Evolutionary conservation across 2,329 filamentous ascomycete genomes (phyloP), one percentile per base, ranked within the genome.

Genomic region (Claviceps sp.): DNA sequence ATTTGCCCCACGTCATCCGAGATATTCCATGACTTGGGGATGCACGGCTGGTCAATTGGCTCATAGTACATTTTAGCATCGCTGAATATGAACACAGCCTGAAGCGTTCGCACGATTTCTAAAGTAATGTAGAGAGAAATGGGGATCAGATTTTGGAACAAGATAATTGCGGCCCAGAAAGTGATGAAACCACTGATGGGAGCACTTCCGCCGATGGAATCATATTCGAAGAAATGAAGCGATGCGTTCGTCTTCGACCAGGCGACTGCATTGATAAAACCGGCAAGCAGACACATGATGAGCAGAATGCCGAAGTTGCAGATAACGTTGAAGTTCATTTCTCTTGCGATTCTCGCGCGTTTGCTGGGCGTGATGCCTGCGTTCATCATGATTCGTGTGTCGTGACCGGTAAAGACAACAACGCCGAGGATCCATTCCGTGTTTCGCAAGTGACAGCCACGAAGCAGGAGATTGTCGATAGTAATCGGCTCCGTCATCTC

Each of bases 351-450:
- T 59, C 88, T 83, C 40, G 93, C 82, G 56, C 91, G 86, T 73
- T 98, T 98, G 65, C 82, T 95, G 13, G 94, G 93, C 1, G 93
- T 98, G 56, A 91, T 85, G 55, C 93, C 93, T 30, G 93, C 87
- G 65, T 98, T 98, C 73, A 96, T 86, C 93, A 98, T 98, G 66
- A 96, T 97, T 72, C 97, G 98, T 38, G 91, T 95, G 66, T 98
- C 91, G 63, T 90, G 83, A 38, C 93, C 93, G 14, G 93, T 97
- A 69, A 95, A 98, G 17, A 95, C 75, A 48, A 97, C 91, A 3
- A 98, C 79, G 50, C 90, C 93, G 5, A 98, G 77, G 51, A 89
- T 78, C 93, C 93, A 98, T 63, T 97, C 90, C 0, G 93, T 98
- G 66, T 97, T 98, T 58, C 90, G 82, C 48, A 98, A 70, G 60